Evolutionary conservation across 352 stramenopile species (phyloP).

Genomic region (Pythium rhizo-oryzae): DNA sequence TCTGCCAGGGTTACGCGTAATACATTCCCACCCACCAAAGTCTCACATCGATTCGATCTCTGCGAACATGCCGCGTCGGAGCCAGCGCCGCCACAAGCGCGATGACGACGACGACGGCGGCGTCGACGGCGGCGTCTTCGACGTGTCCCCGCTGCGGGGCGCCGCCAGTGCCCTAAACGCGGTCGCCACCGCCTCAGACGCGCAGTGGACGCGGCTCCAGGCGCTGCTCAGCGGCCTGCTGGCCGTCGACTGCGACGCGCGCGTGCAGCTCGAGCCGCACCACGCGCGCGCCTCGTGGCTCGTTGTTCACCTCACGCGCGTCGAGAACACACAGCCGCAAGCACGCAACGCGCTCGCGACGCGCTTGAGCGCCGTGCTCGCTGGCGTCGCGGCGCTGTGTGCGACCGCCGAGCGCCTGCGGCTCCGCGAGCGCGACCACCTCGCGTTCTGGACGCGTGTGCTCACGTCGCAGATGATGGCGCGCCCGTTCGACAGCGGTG

Average conservation of each 20-base stretch:
- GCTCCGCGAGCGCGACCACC: slow-evolving; percentile 3
- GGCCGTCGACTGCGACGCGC: slow-evolving; percentile 9
- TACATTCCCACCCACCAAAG: no score
- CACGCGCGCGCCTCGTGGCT: slow-evolving; percentile 22
- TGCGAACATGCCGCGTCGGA: neutral
- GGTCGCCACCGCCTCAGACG: neutral
- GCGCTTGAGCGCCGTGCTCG: slow-evolving; percentile 1
- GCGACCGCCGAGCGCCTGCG: slow-evolving; percentile 8
- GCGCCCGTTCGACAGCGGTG: slow-evolving; percentile 7
- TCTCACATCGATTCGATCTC: neutral
- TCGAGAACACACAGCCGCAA: slow-evolving; percentile 3
- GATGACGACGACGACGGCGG: neutral
- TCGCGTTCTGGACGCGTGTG: slow-evolving; percentile 26
- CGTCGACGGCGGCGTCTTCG: neutral
- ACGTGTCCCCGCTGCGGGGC: neutral
- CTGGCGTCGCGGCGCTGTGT: slow-evolving; percentile 11
- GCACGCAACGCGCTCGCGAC: neutral
- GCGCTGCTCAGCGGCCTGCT: slow-evolving; percentile 13
- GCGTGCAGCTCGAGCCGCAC: slow-evolving; percentile 17
- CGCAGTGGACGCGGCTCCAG: slow-evolving; percentile 11
- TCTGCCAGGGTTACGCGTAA: neutral
- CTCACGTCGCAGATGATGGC: slow-evolving; percentile 28
- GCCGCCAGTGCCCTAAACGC: neutral
- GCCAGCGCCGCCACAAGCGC: neutral
- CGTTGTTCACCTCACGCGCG: slow-evolving; percentile 16